Conservation (phyloP, 2,329 filamentous ascomycete species). For the Fusarium scirpi region DNA sequence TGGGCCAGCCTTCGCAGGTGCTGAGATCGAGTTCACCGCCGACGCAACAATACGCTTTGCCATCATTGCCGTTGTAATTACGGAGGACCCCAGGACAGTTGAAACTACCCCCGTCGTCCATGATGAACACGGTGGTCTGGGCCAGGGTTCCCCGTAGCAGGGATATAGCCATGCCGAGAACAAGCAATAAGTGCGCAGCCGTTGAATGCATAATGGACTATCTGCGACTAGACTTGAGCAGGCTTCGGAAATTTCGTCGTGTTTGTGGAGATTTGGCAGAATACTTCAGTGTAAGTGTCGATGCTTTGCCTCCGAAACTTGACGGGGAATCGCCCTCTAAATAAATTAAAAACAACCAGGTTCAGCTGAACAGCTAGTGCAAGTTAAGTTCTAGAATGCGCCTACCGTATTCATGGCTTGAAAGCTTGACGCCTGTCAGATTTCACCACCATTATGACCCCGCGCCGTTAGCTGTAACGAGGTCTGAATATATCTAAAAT, state of each 20-base stretch:
- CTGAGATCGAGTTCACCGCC: constrained; percentile 20
- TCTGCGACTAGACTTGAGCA: neutral
- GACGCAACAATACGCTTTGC: constrained; percentile 16
- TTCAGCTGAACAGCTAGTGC: neutral
- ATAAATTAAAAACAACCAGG: neutral
- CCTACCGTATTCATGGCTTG: neutral
- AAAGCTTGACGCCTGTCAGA: neutral
- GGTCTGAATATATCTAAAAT: neutral
- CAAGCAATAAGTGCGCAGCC: neutral
- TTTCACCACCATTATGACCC: neutral
- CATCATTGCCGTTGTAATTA: neutral
- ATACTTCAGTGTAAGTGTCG: neutral
- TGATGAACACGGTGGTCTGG: neutral
- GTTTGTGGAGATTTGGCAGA: neutral
- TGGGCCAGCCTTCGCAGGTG: constrained; percentile 23
- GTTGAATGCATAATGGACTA: neutral
- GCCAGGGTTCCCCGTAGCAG: neutral
- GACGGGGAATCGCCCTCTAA: neutral
- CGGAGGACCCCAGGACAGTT: constrained; percentile 14
- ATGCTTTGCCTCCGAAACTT: neutral
- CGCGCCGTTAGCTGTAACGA: neutral
- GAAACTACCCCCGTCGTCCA: neutral
- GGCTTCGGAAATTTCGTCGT: neutral
- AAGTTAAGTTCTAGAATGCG: neutral
- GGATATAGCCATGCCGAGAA: neutral